Evolutionary conservation across 805 yeast species (phyloP), one percentile per base, ranked within the genome.

Genomic region (Cyberlindnera mycetangii): DNA sequence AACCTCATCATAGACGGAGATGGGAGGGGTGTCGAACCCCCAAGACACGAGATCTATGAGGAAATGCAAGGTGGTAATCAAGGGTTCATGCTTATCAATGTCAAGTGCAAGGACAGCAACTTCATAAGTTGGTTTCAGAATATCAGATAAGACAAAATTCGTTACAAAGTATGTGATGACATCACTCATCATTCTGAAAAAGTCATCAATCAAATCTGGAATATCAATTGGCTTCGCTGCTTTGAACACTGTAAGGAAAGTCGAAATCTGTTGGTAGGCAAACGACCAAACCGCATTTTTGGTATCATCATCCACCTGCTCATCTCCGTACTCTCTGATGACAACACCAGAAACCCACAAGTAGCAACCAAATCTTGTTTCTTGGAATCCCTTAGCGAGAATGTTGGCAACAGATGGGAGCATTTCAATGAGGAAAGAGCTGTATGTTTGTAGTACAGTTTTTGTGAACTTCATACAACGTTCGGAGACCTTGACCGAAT

Each of bases 341-440:
- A 89, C 68, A 9, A 85, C 73, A 8, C 97, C 97, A 3, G 95
- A 83, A 12, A 87, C 92, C 93, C 95, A 90, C 44, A 90, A 67
- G 59, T 84, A 89, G 61, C 96, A 87, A 4, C 97, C 97, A 56
- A 69, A 78, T 28, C 80, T 76, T 17, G 84, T 83, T 21, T 67
- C 66, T 36, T 79, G 73, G 66, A 89, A 90, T 1, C 95, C 93
- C 31, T 73, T 72, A 17, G 78, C 83, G 44, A 89, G 71, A 39
- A 83, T 65, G 43, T 75, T 81, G 1, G 89, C 88, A 31, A 89
- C 75, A 12, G 77, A 71, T 3, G 80, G 76, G 16, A 90, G 67
- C 19, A 85, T 70, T 3, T 85, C 82, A 18, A 70, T 60, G 47
- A 86, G 60, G 54, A 72, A 81, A 10, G 72, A 67, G 42, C 76